Percentiles rank a stretch among this genome's conserved stretches.
Conservation (phyloP, 2,329 filamentous ascomycete genomes). For the Sordariomycetes sp. region DNA sequence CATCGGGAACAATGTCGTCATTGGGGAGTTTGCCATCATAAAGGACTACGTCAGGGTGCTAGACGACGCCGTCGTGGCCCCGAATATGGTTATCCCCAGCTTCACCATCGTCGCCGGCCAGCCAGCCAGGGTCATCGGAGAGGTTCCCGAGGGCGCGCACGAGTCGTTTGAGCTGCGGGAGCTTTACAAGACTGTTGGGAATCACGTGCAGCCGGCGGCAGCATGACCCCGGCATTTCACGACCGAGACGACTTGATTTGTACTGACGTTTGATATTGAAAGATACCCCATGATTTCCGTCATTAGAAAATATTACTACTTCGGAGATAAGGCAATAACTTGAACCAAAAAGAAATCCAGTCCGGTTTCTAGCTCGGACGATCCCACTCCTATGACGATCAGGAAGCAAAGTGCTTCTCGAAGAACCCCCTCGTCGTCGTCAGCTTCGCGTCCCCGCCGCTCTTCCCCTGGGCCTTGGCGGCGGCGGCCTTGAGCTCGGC, state of each 20-base stretch:
- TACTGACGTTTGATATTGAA: neutral
- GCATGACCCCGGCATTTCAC: neutral
- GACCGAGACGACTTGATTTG: neutral
- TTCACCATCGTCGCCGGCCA: slow-evolving; percentile 83
- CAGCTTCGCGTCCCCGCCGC: slow-evolving; percentile 11
- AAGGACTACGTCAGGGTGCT: slow-evolving; percentile 89
- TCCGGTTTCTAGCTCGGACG: neutral
- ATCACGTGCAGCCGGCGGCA: slow-evolving; percentile 25
- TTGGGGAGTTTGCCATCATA: slow-evolving; percentile 82
- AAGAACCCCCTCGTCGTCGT: slow-evolving; percentile 15
- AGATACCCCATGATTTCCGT: neutral
- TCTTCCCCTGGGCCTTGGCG: slow-evolving; percentile 13
- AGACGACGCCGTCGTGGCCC: slow-evolving; percentile 72
- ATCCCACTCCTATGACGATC: too few relatives aligned
- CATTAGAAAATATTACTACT: neutral
- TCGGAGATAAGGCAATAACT: neutral
- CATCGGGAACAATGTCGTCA: slow-evolving; percentile 65
- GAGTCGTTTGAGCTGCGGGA: slow-evolving; percentile 55
- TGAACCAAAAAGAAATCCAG: neutral
- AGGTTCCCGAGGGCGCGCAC: slow-evolving; percentile 62
- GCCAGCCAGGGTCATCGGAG: slow-evolving; percentile 70
- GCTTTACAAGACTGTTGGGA: slow-evolving; percentile 53
- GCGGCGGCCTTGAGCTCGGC: slow-evolving; percentile 17
- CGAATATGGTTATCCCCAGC: slow-evolving; percentile 85
- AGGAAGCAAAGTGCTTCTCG: slow-evolving; percentile 12